Base-by-base conservation (phyloP, 2,329 filamentous ascomycete species). In the Botryotinia narcissicola region DNA sequence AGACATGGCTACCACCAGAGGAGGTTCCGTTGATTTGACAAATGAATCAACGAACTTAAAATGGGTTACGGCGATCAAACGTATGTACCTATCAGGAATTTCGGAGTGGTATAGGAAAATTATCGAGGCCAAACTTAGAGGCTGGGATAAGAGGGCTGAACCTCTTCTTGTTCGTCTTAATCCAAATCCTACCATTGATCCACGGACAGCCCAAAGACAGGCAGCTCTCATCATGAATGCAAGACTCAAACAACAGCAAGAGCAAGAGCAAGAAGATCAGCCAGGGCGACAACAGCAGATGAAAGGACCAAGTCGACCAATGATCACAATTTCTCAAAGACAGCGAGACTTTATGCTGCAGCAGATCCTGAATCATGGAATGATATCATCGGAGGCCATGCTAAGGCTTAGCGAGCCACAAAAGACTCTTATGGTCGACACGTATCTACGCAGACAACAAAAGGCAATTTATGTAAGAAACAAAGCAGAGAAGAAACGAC, bases 21-120 rank as follows among this genome's bases (percentile, higher is more conserved):
- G 54, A 10, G 66, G 66, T 16, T 22, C 7, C 16, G 8, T 69
- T 20, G 32, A 69, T 44, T 42, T 69, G 37, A 20, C 12, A 4
- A 29, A 69, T 42, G 3, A 29, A 29, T 4, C 4, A 25, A 37
- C 51, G 18, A 69, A 32, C 18, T 42, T 59, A 25, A 20, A 25
- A 4, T 69, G 66, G 66, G 51, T 29, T 16, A 69, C 66, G 22
- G 66, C 35, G 7, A 32, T 69, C 18, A 69, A 69, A 57, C 48
- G 48, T 29, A 69, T 69, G 48, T 3, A 32, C 10, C 10, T 54
- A 40, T 29, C 10, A 8, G 64, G 37, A 42, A 57, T 69, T 3
- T 6, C 14, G n/a, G 0, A 20, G 3, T 57, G 66, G 66, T 69
- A 42, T 42, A n/a, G 57, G 4, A 14, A 4, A 16, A 40, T 1